These are phyloP conservation scores for Verticillium tricorpus DNA, from an alignment of 2,329 filamentous ascomycete genomes.

Conservation along the genomic window DNA sequence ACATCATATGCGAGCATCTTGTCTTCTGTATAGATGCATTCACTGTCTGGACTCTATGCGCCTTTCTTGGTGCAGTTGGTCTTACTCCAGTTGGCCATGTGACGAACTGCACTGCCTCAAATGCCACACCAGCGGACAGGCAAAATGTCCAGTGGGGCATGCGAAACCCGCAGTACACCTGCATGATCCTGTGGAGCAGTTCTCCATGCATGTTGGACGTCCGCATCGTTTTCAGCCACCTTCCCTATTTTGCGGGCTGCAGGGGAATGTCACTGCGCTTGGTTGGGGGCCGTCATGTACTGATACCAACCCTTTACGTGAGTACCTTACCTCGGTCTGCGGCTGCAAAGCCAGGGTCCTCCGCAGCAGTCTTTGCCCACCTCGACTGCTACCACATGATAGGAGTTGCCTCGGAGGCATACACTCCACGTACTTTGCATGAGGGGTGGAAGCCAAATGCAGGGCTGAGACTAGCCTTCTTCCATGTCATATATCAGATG, in stretches of 20 bases:
- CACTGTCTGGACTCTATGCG: too few relatives aligned
- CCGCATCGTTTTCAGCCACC: not conserved
- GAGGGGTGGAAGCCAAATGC: not conserved
- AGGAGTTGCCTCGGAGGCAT: not conserved
- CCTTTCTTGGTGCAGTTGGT: too few relatives aligned
- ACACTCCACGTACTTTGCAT: not conserved
- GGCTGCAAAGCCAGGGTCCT: not conserved
- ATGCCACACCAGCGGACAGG: too few relatives aligned
- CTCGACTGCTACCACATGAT: not conserved
- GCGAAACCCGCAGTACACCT: too few relatives aligned
- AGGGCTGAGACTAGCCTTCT: not conserved
- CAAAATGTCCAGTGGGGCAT: too few relatives aligned
- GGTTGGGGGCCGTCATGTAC: not conserved
- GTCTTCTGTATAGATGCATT: too few relatives aligned
- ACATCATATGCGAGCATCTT: too few relatives aligned
- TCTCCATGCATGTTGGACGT: not conserved
- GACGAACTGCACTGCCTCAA: too few relatives aligned
- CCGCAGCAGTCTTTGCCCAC: not conserved
- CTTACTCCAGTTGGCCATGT: too few relatives aligned
- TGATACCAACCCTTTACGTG: not conserved
- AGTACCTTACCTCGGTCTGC: not conserved
- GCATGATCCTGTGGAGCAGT: too few relatives aligned
- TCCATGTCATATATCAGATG: not conserved
- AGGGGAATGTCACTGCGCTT: not conserved
- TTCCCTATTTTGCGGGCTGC: not conserved